Percentiles rank a stretch among this genome's conserved stretches.
phyloP scores from a whole-genome alignment of 179 eudicot genomes.

The Carnegiea gigantea region DNA sequence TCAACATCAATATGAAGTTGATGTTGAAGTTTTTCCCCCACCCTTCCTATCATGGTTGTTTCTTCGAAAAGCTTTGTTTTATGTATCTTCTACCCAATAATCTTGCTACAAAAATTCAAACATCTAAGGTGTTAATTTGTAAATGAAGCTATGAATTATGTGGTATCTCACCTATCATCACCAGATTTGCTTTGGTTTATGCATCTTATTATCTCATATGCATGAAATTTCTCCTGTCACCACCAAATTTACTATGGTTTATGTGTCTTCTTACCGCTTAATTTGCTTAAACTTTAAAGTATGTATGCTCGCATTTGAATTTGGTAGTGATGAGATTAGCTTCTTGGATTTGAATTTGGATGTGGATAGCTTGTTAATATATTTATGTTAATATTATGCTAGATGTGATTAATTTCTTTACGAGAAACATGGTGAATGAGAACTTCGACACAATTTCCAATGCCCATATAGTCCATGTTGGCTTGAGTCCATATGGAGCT shows the following conservation, averaged over 20 bases:
- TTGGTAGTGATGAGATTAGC: not conserved
- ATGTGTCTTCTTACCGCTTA: not conserved
- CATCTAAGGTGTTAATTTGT: not conserved
- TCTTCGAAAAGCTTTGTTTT: too few relatives aligned
- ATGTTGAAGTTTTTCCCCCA: not conserved
- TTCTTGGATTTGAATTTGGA: constrained; percentile 1
- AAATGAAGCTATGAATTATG: not conserved
- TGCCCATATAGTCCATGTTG: constrained; percentile 95
- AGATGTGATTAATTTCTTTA: constrained; percentile 78
- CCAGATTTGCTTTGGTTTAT: too few relatives aligned
- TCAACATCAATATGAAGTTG: not conserved
- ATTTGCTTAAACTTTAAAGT: not conserved
- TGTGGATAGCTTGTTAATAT: not conserved
- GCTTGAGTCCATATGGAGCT: constrained; percentile 62
- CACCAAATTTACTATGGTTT: too few relatives aligned
- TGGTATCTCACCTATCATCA: not conserved
- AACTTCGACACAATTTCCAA: constrained; percentile 81
- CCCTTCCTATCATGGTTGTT: too few relatives aligned
- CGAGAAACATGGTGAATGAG: constrained; percentile 84
- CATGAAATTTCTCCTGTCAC: too few relatives aligned
- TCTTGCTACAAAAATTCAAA: not conserved
- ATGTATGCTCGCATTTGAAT: not conserved
- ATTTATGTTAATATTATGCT: constrained; percentile 25
- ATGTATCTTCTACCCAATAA: not conserved
- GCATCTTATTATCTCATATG: too few relatives aligned